Evolutionary conservation across 2,329 filamentous ascomycete genomes (phyloP), one percentile per base, ranked within the genome.

Genomic region (Cordyceps cicadae): DNA sequence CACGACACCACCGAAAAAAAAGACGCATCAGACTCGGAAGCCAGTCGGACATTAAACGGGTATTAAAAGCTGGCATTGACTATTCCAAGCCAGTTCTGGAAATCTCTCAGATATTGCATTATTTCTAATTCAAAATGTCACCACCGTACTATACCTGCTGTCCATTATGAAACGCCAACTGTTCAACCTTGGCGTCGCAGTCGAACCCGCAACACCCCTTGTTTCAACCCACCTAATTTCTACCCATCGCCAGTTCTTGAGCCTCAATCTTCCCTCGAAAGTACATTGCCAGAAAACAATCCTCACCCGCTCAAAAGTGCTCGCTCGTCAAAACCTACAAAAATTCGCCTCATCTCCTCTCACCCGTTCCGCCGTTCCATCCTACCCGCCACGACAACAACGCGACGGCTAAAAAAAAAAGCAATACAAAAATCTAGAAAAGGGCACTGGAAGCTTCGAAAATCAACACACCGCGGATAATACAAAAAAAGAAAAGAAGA

Each of bases 161-260:
- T 41, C 24, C 24, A 21, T 52, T 15, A 43, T 61, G 59, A 61
- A 61, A 61, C 59, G 19, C 37, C 52, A 51, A 43, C 12, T 11
- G 34, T 56, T 56, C 37, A n/a, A 52, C 41, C 26, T 48, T 59
- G 24, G 34, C 46, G 59, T 61, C 59, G 39, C 59, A 61, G 58
- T 53, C 59, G 24, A 59, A 59, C 49, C 57, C 57, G 57, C 50
- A 54, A 59, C 43, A 49, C 39, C 59, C 62, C 57, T 61, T 63
- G 64, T 61, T 66, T 62, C 61, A 59, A 59, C 56, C 48, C 62
- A 50, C 60, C 41, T 61, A 63, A 54, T 61, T 63, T 52, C 54
- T 62, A 14, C 17, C 24, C 34, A 45, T 59, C 14, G 17, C 54
- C 54, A 15, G 26, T 37, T 26, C 29, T 41, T 52, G 32, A 56